Conservation (phyloP, 169 alveolate genomes). For the Eimeria maxima region DNA sequence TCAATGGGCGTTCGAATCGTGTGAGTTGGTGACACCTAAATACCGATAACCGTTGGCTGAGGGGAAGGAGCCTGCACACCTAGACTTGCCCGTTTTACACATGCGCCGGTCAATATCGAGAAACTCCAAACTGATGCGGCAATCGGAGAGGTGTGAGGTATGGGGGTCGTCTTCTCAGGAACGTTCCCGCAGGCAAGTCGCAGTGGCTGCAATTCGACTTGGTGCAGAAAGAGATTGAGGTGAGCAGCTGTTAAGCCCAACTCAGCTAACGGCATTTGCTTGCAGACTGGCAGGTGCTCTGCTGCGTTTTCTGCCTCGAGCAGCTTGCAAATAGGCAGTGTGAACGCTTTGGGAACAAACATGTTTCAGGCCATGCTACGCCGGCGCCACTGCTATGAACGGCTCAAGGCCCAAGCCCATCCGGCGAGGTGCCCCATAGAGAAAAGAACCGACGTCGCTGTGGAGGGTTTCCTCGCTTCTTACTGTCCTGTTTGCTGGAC, state of each 20-base stretch:
- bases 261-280: background rate
- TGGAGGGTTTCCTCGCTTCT: background rate
- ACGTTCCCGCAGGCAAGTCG: constrained; percentile 63
- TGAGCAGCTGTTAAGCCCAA: background rate
- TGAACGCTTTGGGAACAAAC: background rate
- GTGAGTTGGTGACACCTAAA: background rate
- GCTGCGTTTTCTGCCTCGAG: background rate
- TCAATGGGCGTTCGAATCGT: constrained; percentile 66
- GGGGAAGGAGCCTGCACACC: background rate
- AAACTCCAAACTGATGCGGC: background rate
- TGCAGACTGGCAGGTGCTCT: background rate
- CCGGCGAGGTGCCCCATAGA: constrained; percentile 57
- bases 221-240: constrained; percentile 51
- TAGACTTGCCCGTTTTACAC: background rate
- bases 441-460: background rate
- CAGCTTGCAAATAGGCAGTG: background rate
- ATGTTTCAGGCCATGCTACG: constrained; percentile 22
- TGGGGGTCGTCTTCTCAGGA: constrained; percentile 9
- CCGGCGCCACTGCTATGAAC: constrained; percentile 66
- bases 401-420: constrained; percentile 59
- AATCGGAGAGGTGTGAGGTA: background rate
- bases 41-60: background rate
- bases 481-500: constrained; percentile 71
- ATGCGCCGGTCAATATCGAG: background rate
- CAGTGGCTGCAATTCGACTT: constrained; percentile 58